Evolutionary conservation across 1,284 basidiomycete species (phyloP).

Genomic region (Naganishia cerealis): DNA sequence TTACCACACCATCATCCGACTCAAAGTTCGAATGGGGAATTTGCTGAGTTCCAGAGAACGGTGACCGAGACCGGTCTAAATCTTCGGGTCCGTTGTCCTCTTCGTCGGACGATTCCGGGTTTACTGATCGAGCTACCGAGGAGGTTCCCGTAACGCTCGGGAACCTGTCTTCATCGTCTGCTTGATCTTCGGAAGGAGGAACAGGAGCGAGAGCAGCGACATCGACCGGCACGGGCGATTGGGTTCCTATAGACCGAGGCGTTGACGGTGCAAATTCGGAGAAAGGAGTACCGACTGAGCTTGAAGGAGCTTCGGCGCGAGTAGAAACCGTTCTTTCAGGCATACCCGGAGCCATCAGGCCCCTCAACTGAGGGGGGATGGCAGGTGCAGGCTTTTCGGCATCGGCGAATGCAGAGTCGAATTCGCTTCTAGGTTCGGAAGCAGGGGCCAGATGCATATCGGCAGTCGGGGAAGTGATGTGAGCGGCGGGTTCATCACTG

Average conservation of each 20-base stretch:
- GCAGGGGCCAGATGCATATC: conserved; percentile 35
- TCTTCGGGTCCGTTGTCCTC: conserved; percentile 55
- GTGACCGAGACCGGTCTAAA: conserved; percentile 45
- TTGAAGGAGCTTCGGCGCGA: conserved; percentile 43
- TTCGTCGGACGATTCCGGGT: conserved; percentile 46
- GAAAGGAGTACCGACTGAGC: conserved; percentile 39
- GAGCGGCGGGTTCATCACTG: not conserved
- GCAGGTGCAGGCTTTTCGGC: conserved; percentile 39
- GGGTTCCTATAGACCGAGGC: conserved; percentile 10
- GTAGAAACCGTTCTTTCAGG: conserved; percentile 42
- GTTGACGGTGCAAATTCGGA: conserved; percentile 30
- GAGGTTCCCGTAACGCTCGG: not conserved
- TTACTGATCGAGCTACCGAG: conserved; percentile 3
- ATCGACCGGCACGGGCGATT: conserved; percentile 27
- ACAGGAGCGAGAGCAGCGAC: conserved; percentile 9
- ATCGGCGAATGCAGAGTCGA: conserved; percentile 63
- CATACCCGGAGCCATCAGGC: conserved; percentile 3
- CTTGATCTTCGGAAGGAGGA: not conserved
- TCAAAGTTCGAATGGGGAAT: not conserved
- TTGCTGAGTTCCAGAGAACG: conserved; percentile 20
- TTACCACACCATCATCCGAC: not conserved
- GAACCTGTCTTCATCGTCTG: conserved; percentile 7
- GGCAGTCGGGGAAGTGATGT: conserved; percentile 25
- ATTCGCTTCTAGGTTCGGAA: conserved; percentile 60
- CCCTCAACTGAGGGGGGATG: conserved; percentile 24